phyloP scores from a whole-genome alignment of 2,329 filamentous ascomycete genomes.

The Aspergillus sp. region DNA sequence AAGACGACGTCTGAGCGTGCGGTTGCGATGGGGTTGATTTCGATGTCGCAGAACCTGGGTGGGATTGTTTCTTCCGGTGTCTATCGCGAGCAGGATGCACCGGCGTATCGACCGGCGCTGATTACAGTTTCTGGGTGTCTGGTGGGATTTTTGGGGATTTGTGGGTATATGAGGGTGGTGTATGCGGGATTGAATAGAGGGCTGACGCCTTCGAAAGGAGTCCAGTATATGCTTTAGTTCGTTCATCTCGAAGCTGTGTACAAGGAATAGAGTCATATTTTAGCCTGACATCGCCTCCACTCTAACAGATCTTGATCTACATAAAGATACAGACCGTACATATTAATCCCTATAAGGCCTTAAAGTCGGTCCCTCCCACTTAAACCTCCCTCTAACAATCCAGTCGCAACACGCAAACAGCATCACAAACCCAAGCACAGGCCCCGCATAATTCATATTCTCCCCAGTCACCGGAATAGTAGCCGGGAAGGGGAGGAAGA shows the following conservation, averaged over 20 bases:
- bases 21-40: neutral
- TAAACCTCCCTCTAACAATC: slow-evolving; percentile 24
- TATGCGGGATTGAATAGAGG: neutral
- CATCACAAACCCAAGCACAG: slow-evolving; percentile 26
- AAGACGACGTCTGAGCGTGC: neutral
- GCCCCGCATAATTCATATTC: slow-evolving; percentile 37
- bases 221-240: neutral
- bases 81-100: neutral
- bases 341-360: neutral
- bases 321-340: neutral
- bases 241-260: no score
- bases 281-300: neutral
- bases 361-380: slow-evolving; percentile 23
- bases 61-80: neutral
- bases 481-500: slow-evolving; percentile 33
- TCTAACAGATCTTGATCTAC: neutral
- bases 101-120: neutral
- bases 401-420: slow-evolving; percentile 24
- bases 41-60: neutral
- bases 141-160: neutral
- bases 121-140: neutral
- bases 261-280: no score
- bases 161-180: neutral
- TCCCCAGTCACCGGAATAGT: slow-evolving; percentile 30
- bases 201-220: neutral